Base-by-base conservation (phyloP, 148 eudicot genomes). In the Gaultheria prostrata region DNA sequence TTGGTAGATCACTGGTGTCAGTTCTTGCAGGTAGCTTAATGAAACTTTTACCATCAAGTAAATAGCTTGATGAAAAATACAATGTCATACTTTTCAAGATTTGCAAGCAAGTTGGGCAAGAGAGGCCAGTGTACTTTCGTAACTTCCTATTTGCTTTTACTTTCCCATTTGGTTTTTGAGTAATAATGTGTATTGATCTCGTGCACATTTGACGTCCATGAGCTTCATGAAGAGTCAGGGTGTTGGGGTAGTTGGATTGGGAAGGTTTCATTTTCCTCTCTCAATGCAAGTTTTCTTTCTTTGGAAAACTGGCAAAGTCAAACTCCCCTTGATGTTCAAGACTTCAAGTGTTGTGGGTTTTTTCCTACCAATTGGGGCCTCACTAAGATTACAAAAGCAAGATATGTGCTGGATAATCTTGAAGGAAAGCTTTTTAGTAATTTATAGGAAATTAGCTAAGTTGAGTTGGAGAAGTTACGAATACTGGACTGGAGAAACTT, bases 1-100 rank as follows among this genome's bases (percentile, higher is more conserved):
- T 91, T 93, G 82, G 94, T 96, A 86, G 99, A 94, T 35, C 93
- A 93, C 76, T 93, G 99, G 99, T 94, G 98, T 85, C 93, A 93
- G 83, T 96, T 96, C 89, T 90, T 96, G 82, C 99, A 96, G 98
- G 99, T 94, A 79, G 75, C 82, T 48, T 50, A 78, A 69, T 32
- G 39, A 24, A 46, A 83, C 32, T 43, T 28, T 24, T 61, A 11
- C 57, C 3, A n/a, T 8, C 1, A 39, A 30, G 17, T 54, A 30
- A 13, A 3, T 53, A 54, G 50, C 51, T 77, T 53, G 45, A 15
- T 20, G n/a, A 18, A 56, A 56, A 15, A 56, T 56, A 30, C 12
- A 6, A 65, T 20, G 24, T 71, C 10, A 32, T 39, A 39, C 43
- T 39, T 39, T 39, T 39, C 43, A 39, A 30, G 14, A 71, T 32